Evolutionary conservation across 2,329 filamentous ascomycete genomes (phyloP), one percentile per base, ranked within the genome.

Genomic region (Nemania sp.): DNA sequence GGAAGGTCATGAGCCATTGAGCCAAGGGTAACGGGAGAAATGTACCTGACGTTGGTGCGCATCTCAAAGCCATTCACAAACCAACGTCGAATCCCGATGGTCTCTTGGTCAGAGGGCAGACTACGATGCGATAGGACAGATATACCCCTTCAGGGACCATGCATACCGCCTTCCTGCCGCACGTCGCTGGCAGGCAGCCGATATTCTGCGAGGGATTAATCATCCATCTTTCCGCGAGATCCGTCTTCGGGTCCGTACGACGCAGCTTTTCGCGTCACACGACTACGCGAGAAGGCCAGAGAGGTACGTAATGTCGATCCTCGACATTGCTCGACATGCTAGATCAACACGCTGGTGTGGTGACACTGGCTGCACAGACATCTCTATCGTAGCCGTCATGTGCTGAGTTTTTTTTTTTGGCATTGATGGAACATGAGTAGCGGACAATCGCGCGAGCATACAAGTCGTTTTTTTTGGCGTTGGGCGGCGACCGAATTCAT

Each of bases 281-380:
- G 49, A n/a, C 18, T 34, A 13, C 18, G 35, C 37, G 39, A 51
- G 20, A 37, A 45, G 50, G 34, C 32, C 18, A 20, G 18, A 37
- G 29, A 61, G 13, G 48, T 42, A 43, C 42, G 49, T 46, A 42
- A 25, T 53, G 54, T 51, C 59, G 59, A 61, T 46, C 49, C n/a
- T 45, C 17, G n/a, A 29, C 25, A 29, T 29, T n/a, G 25, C 25
- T 29, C 25, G 40, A 45, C 50, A 58, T 50, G 34, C 49, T 34
- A 43, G 18, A 43, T 58, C 29, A 35, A 39, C 54, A 49, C 32
- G 45, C 49, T 50, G 34, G 49, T 58, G 54, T 58, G 54, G 54
- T 61, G 35, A 18, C 42, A 54, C 54, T 43, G 11, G 29, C 54
- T 45, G 37, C 32, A 45, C 18, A 37, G n/a, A 12, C 32, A 39